Evolutionary conservation across 495 filamentous ascomycete genomes (phyloP).

Genomic region (Xylaria sp.): DNA sequence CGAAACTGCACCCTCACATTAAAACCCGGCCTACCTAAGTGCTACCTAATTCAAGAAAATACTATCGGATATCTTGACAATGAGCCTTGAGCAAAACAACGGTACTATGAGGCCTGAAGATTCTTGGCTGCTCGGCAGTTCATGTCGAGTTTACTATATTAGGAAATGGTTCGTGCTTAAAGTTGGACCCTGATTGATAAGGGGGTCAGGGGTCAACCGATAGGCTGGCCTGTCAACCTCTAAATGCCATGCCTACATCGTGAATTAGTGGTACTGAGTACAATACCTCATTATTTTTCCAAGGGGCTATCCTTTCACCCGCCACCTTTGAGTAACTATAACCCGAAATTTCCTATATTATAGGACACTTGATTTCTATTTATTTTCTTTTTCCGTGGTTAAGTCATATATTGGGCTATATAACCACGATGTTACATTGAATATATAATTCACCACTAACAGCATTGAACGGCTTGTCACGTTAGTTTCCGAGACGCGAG

Average conservation of each 20-base stretch:
- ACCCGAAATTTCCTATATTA: not conserved
- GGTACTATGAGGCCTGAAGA: not conserved
- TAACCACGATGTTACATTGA: not conserved
- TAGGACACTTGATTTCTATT: too few relatives aligned
- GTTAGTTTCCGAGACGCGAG: not conserved
- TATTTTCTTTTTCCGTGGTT: not conserved
- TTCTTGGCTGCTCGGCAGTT: conserved; percentile 21
- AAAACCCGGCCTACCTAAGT: not conserved
- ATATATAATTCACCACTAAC: conserved; percentile 21
- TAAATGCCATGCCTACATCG: conserved; percentile 8
- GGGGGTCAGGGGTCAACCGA: not conserved
- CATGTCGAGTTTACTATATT: conserved; percentile 4
- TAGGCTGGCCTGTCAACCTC: conserved; percentile 8
- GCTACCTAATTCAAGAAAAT: not conserved
- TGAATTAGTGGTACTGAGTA: conserved; percentile 29
- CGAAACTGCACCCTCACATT: not conserved
- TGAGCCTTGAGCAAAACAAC: not conserved
- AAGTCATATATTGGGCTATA: not conserved
- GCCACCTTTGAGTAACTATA: not conserved
- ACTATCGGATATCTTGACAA: too few relatives aligned
- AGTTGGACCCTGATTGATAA: not conserved
- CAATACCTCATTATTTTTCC: not conserved
- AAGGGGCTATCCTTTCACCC: not conserved
- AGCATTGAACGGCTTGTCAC: conserved; percentile 3
- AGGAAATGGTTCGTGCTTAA: conserved; percentile 17